Percentiles rank a stretch among this genome's conserved stretches.
Evolutionary conservation across 2,329 filamentous ascomycete genomes (phyloP).

Genomic region (Metarhizium album): DNA sequence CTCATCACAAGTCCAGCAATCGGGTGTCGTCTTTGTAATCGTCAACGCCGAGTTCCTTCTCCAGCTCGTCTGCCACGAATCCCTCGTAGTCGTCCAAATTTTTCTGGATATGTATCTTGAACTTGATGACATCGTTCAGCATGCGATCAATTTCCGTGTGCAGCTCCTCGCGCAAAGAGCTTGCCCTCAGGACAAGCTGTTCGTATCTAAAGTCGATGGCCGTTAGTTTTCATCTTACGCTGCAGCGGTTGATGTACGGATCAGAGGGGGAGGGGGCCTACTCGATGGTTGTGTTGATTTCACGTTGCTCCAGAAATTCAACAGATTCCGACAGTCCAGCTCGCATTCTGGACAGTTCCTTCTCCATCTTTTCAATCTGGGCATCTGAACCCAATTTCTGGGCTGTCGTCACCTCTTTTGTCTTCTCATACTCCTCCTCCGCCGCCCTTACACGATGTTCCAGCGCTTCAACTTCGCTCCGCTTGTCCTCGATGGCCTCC

Average conservation of each 20-base stretch:
- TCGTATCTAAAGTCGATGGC: constrained; percentile 57
- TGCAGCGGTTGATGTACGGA: background rate
- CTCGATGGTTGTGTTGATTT: constrained; percentile 97
- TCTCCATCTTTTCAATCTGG: constrained; percentile 98
- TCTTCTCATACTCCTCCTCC: constrained; percentile 88
- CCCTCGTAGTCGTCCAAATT: constrained; percentile 87
- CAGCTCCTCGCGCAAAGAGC: constrained; percentile 84
- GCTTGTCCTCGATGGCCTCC: constrained; percentile 94
- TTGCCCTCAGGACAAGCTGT: constrained; percentile 75
- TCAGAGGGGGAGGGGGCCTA: constrained; percentile 34
- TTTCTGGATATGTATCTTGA: constrained; percentile 95
- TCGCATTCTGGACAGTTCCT: constrained; percentile 90
- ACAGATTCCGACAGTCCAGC: constrained; percentile 74
- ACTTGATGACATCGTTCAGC: constrained; percentile 94
- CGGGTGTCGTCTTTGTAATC: constrained; percentile 44
- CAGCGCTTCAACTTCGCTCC: constrained; percentile 81
- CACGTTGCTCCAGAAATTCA: constrained; percentile 83
- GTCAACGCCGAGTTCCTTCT: constrained; percentile 65
- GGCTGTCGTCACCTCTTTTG: constrained; percentile 73
- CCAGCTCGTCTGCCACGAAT: constrained; percentile 89
- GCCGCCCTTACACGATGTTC: constrained; percentile 81
- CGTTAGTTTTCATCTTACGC: background rate
- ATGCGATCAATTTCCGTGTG: constrained; percentile 94
- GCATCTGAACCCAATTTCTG: constrained; percentile 83
- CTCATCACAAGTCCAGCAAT: constrained; percentile 26